Conservation (phyloP, 768 basidiomycete genomes). For the Sutorius australiensis region DNA sequence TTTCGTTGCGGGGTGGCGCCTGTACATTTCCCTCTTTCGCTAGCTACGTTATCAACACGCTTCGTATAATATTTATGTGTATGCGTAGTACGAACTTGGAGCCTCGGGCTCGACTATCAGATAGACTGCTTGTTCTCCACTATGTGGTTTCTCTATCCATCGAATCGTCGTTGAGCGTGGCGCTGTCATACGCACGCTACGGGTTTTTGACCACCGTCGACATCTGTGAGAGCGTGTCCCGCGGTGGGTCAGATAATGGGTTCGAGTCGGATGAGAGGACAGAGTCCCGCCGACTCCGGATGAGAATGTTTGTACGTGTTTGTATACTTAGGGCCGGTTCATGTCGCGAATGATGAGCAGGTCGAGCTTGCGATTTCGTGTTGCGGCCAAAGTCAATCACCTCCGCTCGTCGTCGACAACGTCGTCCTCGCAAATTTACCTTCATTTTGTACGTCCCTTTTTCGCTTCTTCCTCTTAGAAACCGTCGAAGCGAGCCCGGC, state of each 20-base stretch:
- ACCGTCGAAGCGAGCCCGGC: background rate
- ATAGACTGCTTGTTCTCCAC: background rate
- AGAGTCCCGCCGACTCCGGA: too few relatives aligned
- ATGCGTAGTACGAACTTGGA: constrained; percentile 10
- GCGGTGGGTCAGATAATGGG: too few relatives aligned
- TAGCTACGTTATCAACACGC: constrained; percentile 24
- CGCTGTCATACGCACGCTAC: too few relatives aligned
- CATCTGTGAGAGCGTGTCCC: too few relatives aligned
- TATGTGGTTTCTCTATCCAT: too few relatives aligned
- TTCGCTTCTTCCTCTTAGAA: background rate
- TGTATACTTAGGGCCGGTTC: constrained; percentile 34
- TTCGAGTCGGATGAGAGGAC: too few relatives aligned
- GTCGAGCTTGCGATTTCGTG: constrained; percentile 25
- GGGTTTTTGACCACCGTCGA: too few relatives aligned
- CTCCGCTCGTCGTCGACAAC: constrained; percentile 29
- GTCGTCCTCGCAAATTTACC: constrained; percentile 21
- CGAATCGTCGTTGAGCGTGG: too few relatives aligned
- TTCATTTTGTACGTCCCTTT: constrained; percentile 17
- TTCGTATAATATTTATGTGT: constrained; percentile 28
- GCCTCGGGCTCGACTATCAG: background rate
- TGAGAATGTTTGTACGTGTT: constrained; percentile 27
- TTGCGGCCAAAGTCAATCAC: constrained; percentile 26
- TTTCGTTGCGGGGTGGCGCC: too few relatives aligned
- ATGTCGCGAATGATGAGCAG: constrained; percentile 20
- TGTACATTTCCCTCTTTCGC: background rate